Base-by-base conservation (phyloP, 148 eudicot species). In the Vaccinium myrtillus region DNA sequence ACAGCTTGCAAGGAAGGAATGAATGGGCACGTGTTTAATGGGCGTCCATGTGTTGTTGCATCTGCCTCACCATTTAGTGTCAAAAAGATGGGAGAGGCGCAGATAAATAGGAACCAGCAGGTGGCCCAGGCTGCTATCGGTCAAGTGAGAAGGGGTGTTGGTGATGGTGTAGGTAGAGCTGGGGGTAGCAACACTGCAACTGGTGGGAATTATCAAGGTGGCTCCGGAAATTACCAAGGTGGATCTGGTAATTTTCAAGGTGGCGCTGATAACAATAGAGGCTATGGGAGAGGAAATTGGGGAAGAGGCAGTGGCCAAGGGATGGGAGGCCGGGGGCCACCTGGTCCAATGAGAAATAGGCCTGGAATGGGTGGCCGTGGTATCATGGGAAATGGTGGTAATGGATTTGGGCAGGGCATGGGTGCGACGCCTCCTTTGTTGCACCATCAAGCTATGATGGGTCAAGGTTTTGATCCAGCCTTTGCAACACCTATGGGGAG, bases 401-500 rank as follows among this genome's bases (percentile, higher is more conserved):
- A 81, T 87, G 98, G 98, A 36, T 91, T 94, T 87, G 93, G 95
- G 39, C 94, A 89, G 85, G 93, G 93, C 55, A 86, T 93, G 85
- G 95, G 93, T 83, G 92, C 86, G 4, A 69, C 88, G 8, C 92
- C 98, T 87, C 94, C 94, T 71, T 14, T 92, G 87, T 84, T 93
- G 94, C 98, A 90, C 80, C 98, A 94, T 82, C 96, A 95, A 83
- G 83, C 89, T 54, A 94, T 94, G 98, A 94, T 95, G 96, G 93
- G 92, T 59, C 98, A 92, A 81, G 98, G 98, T 70, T 93, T 93
- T 85, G 96, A 95, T 82, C 98, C 95, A 6, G 91, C 89, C 51
- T 95, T 95, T 87, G 98, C 94, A 83, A 95, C 89, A 27, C 96
- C 96, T 32, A 94, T 95, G 98, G 96, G 93, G 19, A 86, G 98